phyloP scores from a whole-genome alignment of 345 rosid species.

The Eucalyptus tenuipes region DNA sequence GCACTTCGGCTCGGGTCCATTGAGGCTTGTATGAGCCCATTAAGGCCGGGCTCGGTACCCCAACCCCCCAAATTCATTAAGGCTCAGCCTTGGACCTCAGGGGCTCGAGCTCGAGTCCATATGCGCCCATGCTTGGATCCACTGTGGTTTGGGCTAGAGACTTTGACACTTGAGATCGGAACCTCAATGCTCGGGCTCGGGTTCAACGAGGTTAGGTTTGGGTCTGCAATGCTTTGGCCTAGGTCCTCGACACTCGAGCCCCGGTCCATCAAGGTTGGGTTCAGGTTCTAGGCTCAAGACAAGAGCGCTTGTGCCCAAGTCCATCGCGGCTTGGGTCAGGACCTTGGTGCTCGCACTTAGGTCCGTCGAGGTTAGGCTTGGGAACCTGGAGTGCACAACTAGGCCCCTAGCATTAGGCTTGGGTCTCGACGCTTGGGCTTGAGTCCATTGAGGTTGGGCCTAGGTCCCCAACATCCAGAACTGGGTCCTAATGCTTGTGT shows the following conservation, averaged over 20 bases:
- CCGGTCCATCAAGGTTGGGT: background rate
- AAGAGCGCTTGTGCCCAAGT: background rate
- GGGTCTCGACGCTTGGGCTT: accelerated
- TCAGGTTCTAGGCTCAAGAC: background rate
- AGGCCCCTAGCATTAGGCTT: background rate
- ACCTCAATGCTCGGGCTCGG: accelerated
- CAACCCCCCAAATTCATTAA: background rate
- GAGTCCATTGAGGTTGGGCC: background rate
- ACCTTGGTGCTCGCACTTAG: background rate
- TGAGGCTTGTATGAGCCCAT: too few relatives aligned
- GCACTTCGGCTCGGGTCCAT: background rate
- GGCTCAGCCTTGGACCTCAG: accelerated
- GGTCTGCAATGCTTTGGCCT: background rate
- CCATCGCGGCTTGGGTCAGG: background rate
- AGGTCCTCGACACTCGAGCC: background rate
- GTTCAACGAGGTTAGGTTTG: background rate
- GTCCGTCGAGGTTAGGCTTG: background rate
- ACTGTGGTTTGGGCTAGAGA: background rate
- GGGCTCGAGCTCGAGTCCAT: background rate
- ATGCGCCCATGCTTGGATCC: background rate
- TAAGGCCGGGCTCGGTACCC: background rate
- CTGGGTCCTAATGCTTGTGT: background rate
- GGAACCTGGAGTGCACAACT: background rate
- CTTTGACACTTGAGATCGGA: background rate
- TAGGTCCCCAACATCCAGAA: background rate